A percentile compares a stretch with the other conserved stretches of the same genome.
phyloP scores from a whole-genome alignment of 2,329 filamentous ascomycete species.

The Knufia petricola region DNA sequence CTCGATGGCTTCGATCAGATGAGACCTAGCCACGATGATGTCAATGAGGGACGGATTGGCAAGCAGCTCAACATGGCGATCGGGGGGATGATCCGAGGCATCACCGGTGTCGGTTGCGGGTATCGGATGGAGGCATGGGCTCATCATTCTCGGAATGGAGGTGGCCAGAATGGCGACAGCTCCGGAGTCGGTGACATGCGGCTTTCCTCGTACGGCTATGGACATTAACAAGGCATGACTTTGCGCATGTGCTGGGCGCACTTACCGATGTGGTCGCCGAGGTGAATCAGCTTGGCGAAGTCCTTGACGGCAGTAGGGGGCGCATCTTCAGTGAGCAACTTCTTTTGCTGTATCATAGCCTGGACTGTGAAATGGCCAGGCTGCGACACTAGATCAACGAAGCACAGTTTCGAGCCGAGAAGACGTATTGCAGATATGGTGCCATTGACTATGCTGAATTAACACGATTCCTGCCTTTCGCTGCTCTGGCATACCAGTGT shows the following conservation, averaged over 20 bases:
- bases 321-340: conserved; percentile 32
- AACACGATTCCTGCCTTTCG: background rate
- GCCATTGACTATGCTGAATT: conserved; percentile 43
- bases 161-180: conserved; percentile 65
- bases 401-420: conserved; percentile 68
- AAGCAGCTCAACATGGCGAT: conserved; percentile 78
- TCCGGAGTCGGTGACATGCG: conserved; percentile 60
- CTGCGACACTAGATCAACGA: conserved; percentile 64
- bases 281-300: conserved; percentile 57
- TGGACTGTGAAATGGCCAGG: conserved; percentile 61
- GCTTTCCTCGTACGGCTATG: conserved; percentile 58
- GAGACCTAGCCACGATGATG: conserved; percentile 62
- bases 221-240: conserved; percentile 11
- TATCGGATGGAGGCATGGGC: conserved; percentile 70
- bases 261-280: conserved; percentile 78
- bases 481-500: background rate
- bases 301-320: conserved; percentile 31
- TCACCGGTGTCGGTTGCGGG: conserved; percentile 41
- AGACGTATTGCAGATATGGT: conserved; percentile 64
- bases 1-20: conserved; percentile 64
- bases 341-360: conserved; percentile 48
- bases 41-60: conserved; percentile 61
- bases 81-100: conserved; percentile 49
- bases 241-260: conserved; percentile 20
- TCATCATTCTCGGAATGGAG: conserved; percentile 59